These are phyloP conservation scores for Beauveria sp. DNA, from an alignment of 2,329 filamentous ascomycete species.

Conservation along the genomic window DNA sequence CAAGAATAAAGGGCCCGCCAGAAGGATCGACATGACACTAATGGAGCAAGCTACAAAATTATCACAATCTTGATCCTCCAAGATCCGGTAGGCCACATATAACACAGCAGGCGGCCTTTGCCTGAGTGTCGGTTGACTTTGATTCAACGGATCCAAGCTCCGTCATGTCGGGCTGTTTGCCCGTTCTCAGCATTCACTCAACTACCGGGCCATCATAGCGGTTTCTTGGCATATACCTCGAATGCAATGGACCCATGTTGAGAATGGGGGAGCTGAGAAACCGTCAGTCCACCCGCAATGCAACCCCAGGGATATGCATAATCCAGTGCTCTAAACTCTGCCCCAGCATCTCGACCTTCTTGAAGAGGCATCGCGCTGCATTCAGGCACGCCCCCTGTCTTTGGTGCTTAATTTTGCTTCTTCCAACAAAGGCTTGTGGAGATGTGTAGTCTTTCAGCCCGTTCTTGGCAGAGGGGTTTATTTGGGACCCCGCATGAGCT, in stretches of 20 bases:
- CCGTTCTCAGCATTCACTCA: neutral
- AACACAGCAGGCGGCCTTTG: neutral
- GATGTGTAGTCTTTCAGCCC: neutral
- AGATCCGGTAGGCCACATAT: no score
- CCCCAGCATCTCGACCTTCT: neutral
- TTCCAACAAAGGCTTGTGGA: neutral
- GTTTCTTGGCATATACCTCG: neutral
- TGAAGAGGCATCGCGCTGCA: neutral
- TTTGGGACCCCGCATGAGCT: neutral
- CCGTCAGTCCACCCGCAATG: constrained; percentile 1
- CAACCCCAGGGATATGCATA: constrained; percentile 5
- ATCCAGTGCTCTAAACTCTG: neutral
- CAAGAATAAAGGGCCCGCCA: no score
- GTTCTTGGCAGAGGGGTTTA: neutral
- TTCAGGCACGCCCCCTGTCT: neutral
- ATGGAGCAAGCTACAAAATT: no score
- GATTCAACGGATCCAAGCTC: no score
- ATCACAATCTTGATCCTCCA: no score
- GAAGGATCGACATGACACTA: no score
- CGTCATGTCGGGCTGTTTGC: neutral
- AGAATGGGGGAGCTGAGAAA: constrained; percentile 3
- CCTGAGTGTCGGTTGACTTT: neutral
- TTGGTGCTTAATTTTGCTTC: neutral
- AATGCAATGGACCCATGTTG: neutral
- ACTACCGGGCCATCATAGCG: neutral